phyloP scores from a whole-genome alignment of 2,329 filamentous ascomycete genomes.

The Trichoderma koningii region DNA sequence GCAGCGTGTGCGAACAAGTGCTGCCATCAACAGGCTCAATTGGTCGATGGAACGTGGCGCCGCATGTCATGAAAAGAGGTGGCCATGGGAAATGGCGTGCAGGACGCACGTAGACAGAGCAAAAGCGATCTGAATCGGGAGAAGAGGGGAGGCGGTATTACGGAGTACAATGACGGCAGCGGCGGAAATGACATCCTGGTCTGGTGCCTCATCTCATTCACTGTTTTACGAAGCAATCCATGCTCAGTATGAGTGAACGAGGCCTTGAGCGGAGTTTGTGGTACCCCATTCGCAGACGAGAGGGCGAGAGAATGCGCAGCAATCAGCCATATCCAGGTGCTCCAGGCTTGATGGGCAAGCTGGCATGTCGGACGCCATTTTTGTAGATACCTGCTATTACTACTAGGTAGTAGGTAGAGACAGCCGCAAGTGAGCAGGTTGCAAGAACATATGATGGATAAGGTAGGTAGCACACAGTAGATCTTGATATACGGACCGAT shows the following conservation, averaged over 20 bases:
- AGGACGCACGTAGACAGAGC: background rate
- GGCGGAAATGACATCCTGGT: slow-evolving; percentile 10
- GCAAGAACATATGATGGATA: background rate
- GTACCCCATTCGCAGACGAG: background rate
- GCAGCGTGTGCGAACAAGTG: background rate
- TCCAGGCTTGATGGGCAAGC: background rate
- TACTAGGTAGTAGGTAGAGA: background rate
- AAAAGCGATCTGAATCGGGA: background rate
- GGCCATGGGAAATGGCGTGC: slow-evolving; percentile 3
- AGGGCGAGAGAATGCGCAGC: background rate
- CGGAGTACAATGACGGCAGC: background rate
- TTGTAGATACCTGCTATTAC: background rate
- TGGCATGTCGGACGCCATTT: slow-evolving; percentile 3
- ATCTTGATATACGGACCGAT: too few species aligned
- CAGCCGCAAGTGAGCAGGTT: background rate
- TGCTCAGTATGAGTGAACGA: background rate
- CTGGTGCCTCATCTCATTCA: slow-evolving; percentile 13
- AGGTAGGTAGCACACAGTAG: too few species aligned
- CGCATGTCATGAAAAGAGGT: slow-evolving; percentile 2
- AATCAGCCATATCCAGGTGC: background rate
- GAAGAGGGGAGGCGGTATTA: background rate
- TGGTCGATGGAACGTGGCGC: background rate
- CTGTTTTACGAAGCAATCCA: background rate
- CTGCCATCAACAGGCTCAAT: background rate
- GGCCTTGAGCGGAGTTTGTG: background rate